Conservation (phyloP, 164 flowering plant species). For the Tinospora cordifolia region DNA sequence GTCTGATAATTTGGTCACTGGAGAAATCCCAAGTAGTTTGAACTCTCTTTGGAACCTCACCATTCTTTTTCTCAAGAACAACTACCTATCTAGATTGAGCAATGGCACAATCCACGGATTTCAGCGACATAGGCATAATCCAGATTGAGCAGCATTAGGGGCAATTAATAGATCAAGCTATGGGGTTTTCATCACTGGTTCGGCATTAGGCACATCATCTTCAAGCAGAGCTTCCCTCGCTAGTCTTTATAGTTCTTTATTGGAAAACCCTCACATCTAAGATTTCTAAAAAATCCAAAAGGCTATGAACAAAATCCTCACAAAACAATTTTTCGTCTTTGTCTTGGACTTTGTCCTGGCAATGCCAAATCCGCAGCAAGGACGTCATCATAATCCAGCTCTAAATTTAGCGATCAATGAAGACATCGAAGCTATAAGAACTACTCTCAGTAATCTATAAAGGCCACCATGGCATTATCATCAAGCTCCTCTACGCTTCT, state of each 20-base stretch:
- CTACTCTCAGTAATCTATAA: constrained; percentile 41
- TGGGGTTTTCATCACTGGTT: not conserved
- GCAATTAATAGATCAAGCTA: too few species aligned
- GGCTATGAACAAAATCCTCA: constrained; percentile 45
- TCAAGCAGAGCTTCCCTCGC: constrained; percentile 25
- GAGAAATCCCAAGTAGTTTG: too few species aligned
- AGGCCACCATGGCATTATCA: constrained; percentile 52
- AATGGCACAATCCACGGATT: too few species aligned
- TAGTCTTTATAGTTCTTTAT: constrained; percentile 30
- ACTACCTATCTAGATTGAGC: too few species aligned
- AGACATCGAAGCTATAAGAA: constrained; percentile 23
- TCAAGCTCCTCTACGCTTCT: constrained; percentile 64
- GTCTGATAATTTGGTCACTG: too few species aligned
- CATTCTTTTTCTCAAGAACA: too few species aligned
- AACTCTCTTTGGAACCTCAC: too few species aligned
- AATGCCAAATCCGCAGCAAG: constrained; percentile 41
- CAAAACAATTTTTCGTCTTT: constrained; percentile 36
- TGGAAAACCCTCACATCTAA: constrained; percentile 38
- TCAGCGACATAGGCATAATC: too few species aligned
- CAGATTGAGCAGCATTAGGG: too few species aligned
- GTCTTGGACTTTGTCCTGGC: constrained; percentile 60
- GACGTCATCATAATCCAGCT: constrained; percentile 55
- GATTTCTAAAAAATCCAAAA: constrained; percentile 39
- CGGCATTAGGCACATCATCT: constrained; percentile 19
- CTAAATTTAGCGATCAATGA: constrained; percentile 39